Conservation (phyloP, 352 stramenopile genomes). For the Pythium phragmitis region DNA sequence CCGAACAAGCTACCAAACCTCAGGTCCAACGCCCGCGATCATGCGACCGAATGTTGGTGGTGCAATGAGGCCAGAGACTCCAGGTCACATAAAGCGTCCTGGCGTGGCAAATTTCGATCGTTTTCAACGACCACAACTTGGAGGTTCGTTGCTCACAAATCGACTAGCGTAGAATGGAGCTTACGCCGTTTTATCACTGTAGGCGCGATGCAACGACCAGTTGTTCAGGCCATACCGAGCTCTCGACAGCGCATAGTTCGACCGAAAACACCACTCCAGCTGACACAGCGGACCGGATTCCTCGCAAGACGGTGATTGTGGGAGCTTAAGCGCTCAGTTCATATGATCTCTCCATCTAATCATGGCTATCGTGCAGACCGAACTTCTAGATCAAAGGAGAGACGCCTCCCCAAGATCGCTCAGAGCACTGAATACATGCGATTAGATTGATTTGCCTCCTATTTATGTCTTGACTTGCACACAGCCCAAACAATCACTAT, state of each 20-base stretch:
- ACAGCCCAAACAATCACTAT: neutral
- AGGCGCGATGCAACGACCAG: conserved; percentile 28
- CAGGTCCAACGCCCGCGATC: conserved; percentile 22
- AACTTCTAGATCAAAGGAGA: conserved; percentile 23
- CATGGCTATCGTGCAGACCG: conserved; percentile 5
- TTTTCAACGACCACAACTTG: conserved; percentile 62
- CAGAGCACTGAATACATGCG: neutral
- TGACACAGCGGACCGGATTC: conserved; percentile 57
- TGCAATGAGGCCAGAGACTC: conserved; percentile 40
- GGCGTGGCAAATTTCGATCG: conserved; percentile 59
- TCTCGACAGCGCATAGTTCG: conserved; percentile 55
- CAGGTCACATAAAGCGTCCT: conserved; percentile 43
- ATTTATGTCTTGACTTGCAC: conserved; percentile 7
- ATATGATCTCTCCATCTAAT: neutral
- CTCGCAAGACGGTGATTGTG: conserved; percentile 54
- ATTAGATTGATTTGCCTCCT: neutral
- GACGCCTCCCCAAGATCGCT: neutral
- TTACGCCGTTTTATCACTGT: neutral
- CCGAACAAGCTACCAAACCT: conserved; percentile 19
- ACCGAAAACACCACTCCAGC: conserved; percentile 71
- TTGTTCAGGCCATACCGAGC: conserved; percentile 41
- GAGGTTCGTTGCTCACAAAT: conserved; percentile 17
- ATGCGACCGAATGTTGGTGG: conserved; percentile 30
- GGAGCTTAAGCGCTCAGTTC: neutral
- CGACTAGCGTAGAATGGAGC: too few species aligned